A percentile compares a stretch with the other conserved stretches of the same genome.
Conservation (phyloP, 345 rosid species). For the Rhodomyrtus tomentosa region DNA sequence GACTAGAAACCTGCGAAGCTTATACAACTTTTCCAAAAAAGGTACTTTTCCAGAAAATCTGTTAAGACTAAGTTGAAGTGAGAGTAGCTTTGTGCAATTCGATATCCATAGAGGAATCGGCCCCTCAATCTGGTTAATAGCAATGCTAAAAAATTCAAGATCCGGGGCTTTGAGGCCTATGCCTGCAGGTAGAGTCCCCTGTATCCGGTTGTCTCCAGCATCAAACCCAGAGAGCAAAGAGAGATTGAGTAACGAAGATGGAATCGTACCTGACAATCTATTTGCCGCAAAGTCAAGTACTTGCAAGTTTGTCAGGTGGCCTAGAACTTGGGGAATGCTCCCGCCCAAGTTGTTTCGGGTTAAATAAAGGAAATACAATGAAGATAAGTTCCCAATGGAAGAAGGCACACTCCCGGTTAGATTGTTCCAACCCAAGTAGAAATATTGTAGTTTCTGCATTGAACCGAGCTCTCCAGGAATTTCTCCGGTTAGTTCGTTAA, state of each 20-base stretch:
- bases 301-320: neutral
- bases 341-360: neutral
- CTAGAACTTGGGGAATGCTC: neutral
- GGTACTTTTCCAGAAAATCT: neutral
- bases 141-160: neutral
- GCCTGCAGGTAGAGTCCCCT: neutral
- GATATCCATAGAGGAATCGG: neutral
- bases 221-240: neutral
- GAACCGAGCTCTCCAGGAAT: neutral
- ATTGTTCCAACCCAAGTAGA: neutral
- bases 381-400: neutral
- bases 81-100: neutral
- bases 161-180: neutral
- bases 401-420: neutral
- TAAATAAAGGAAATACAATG: neutral
- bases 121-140: neutral
- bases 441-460: neutral
- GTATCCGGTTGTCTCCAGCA: neutral
- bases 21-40: neutral
- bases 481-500: neutral
- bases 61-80: neutral
- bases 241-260: neutral
- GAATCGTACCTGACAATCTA: neutral
- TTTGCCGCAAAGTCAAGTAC: neutral
- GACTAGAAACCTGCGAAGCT: rapidly evolving